These are phyloP conservation scores for Tylopilus orsonianus DNA, from an alignment of 1,284 basidiomycete genomes.

Conservation along the genomic window DNA sequence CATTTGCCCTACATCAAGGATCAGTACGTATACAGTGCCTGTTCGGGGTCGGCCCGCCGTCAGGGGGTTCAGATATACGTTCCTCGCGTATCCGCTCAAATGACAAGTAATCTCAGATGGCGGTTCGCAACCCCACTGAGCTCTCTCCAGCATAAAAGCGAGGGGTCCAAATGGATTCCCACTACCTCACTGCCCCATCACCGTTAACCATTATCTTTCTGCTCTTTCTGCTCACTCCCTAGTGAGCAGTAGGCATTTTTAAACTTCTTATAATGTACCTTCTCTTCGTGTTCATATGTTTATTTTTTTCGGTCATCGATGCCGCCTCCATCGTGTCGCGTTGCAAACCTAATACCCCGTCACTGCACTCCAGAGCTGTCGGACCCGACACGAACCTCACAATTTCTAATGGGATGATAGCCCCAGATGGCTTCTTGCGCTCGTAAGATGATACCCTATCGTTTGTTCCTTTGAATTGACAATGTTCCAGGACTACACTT, in stretches of 20 bases:
- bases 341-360: slow-evolving; percentile 3
- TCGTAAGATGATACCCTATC: slow-evolving; percentile 25
- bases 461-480: background rate
- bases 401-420: slow-evolving; percentile 37
- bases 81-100: no score
- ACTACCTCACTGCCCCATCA: no score
- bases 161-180: background rate
- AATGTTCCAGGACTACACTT: slow-evolving; percentile 16
- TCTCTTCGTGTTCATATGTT: slow-evolving; percentile 3
- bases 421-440: slow-evolving; percentile 43
- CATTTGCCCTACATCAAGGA: background rate
- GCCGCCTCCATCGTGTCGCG: slow-evolving; percentile 24
- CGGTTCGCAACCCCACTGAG: background rate
- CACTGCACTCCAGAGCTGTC: slow-evolving; percentile 9
- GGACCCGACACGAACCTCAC: slow-evolving; percentile 34
- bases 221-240: no score
- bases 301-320: slow-evolving; percentile 7
- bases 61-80: no score
- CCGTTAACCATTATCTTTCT: no score
- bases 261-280: slow-evolving; percentile 13
- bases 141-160: slow-evolving; percentile 8
- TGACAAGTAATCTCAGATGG: no score
- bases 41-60: no score
- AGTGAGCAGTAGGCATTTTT: slow-evolving; percentile 1
- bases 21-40: background rate